phyloP scores from a whole-genome alignment of 2,329 filamentous ascomycete genomes.

The Plectosphaerella sp. region DNA sequence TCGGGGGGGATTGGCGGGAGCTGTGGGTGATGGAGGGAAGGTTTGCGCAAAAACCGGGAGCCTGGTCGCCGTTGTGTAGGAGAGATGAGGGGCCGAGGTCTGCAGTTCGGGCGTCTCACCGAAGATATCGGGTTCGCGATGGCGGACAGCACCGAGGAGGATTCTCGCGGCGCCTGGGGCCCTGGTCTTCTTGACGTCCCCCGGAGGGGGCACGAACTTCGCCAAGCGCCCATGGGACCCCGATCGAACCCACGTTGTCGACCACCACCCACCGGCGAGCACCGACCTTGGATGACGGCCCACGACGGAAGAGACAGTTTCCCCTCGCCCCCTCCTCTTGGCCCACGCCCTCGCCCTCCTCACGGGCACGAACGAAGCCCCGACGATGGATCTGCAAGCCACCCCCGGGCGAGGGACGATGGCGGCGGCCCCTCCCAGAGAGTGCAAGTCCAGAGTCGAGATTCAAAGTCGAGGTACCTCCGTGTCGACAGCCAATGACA shows the following conservation, averaged over 20 bases:
- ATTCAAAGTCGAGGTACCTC: background rate
- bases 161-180: background rate
- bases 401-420: constrained; percentile 21
- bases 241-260: no score
- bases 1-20: background rate
- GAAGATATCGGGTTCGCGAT: constrained; percentile 1
- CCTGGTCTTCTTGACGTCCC: no score
- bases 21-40: background rate
- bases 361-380: no score
- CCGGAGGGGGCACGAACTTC: no score
- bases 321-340: no score
- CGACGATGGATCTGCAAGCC: background rate
- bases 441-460: background rate
- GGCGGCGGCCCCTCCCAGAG: constrained; percentile 23
- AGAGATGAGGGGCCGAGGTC: background rate
- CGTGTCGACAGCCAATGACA: background rate
- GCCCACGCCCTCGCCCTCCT: no score
- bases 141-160: constrained; percentile 1
- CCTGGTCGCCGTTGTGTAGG: background rate
- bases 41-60: background rate
- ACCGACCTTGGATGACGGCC: no score
- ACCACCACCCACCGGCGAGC: no score
- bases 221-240: no score
- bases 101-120: constrained; percentile 1
- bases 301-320: no score